Evolutionary conservation across 495 filamentous ascomycete species (phyloP).

Genomic region (Darksidea phi): DNA sequence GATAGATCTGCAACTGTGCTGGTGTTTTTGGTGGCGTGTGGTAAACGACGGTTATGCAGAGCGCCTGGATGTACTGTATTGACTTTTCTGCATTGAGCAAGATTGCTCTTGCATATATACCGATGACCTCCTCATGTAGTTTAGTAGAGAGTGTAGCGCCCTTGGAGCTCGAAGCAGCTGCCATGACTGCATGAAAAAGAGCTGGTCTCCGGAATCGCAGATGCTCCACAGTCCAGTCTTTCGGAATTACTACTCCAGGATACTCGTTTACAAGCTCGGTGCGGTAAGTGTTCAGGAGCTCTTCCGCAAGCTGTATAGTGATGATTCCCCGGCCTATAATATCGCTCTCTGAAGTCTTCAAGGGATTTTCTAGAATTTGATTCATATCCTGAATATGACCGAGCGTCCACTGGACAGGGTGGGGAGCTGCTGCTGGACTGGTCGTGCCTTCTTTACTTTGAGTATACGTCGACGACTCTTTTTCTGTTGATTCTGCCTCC

Average conservation of each 20-base stretch:
- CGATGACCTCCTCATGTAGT: slow-evolving; percentile 51
- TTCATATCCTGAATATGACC: background rate
- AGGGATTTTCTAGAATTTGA: background rate
- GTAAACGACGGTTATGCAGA: slow-evolving; percentile 52
- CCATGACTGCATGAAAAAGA: slow-evolving; percentile 54
- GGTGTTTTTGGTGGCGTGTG: slow-evolving; percentile 52
- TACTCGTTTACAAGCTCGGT: slow-evolving; percentile 47
- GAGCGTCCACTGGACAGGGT: background rate
- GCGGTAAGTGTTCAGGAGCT: slow-evolving; percentile 49
- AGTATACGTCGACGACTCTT: slow-evolving; percentile 10
- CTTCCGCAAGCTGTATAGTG: slow-evolving; percentile 47
- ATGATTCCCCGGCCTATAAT: slow-evolving; percentile 54
- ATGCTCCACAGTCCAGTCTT: slow-evolving; percentile 45
- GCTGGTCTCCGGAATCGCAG: slow-evolving; percentile 50
- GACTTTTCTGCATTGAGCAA: slow-evolving; percentile 56
- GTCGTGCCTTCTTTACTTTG: background rate
- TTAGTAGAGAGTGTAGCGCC: slow-evolving; percentile 48
- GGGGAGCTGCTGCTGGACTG: background rate
- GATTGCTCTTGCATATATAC: slow-evolving; percentile 51
- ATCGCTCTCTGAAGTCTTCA: slow-evolving; percentile 32
- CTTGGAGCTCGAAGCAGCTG: slow-evolving; percentile 49
- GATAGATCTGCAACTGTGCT: slow-evolving; percentile 53
- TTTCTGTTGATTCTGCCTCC: slow-evolving; percentile 8
- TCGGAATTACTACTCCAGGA: slow-evolving; percentile 48
- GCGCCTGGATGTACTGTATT: slow-evolving; percentile 55